phyloP scores from a whole-genome alignment of 1,284 basidiomycete species.

The Moniliella sp. region DNA sequence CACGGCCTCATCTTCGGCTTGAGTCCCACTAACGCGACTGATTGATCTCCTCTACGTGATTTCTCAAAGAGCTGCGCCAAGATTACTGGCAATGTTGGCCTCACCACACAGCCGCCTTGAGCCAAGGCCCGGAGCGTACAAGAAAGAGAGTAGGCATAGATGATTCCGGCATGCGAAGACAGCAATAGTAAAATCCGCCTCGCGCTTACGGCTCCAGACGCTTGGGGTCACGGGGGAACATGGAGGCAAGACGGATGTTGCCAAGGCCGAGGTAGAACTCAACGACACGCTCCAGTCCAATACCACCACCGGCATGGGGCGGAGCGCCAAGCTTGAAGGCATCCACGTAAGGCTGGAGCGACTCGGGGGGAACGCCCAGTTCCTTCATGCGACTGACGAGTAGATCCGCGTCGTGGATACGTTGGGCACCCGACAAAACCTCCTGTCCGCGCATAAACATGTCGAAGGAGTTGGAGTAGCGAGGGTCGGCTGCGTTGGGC shows the following conservation, averaged over 20 bases:
- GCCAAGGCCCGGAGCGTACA: no score
- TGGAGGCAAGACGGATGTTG: slow-evolving; percentile 75
- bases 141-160: no score
- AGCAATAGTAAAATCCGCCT: no score
- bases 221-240: slow-evolving; percentile 54
- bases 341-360: slow-evolving; percentile 75
- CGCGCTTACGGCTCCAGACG: slow-evolving; percentile 23
- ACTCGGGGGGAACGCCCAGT: slow-evolving; percentile 53
- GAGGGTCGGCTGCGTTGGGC: slow-evolving; percentile 24
- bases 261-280: slow-evolving; percentile 53
- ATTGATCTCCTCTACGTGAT: no score
- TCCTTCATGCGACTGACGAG: slow-evolving; percentile 60
- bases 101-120: no score
- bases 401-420: slow-evolving; percentile 70
- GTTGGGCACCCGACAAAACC: slow-evolving; percentile 88
- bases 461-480: slow-evolving; percentile 87
- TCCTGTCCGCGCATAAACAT: slow-evolving; percentile 99
- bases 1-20: no score
- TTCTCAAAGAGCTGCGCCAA: no score
- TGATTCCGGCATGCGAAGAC: no score
- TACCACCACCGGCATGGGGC: slow-evolving; percentile 46
- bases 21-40: no score
- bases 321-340: slow-evolving; percentile 82
- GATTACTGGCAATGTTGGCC: no score
- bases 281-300: slow-evolving; percentile 67